Evolutionary conservation across 345 rosid species (phyloP), one percentile per base, ranked within the genome.

Genomic region (Raphanus raphanistrum): DNA sequence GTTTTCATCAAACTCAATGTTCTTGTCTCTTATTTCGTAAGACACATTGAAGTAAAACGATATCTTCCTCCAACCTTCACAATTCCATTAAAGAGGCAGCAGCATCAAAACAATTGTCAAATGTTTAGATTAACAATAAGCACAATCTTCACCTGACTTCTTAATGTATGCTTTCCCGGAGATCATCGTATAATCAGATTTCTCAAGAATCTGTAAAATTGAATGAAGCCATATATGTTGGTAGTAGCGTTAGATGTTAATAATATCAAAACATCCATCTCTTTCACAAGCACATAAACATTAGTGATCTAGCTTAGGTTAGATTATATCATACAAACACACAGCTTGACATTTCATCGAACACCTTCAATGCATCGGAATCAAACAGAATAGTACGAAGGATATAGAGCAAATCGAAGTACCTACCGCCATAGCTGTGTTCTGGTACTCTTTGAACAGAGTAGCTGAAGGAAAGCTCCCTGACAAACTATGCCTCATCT

Each of bases 51-150:
- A 95, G 82, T 90, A 95, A 80, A 87, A 95, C 4, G 98, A 90
- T 63, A 95, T 91, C 76, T 95, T 92, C 88, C 99, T 92, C 98
- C 99, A 95, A 77, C 99, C 99, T 95, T 65, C 16, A 74, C 11
- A 74, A 32, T 55, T 75, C 63, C 38, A 71, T n/a, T n/a, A 65
- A 65, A 57, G 6, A 52, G 38, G 0, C 21, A n/a, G 25, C 25
- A 66, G 59, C 64, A 69, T 62, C 63, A 75, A 76, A 63, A 64
- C 68, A 71, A 72, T 12, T 33, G 3, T 16, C 54, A 58, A 2
- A 38, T 41, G 52, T 21, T 11, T 38, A 71, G 8, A n/a, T 10
- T n/a, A 25, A 70, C 41, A 13, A 67, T 38, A n/a, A 29, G 38
- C 68, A 66, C 58, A 58, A 43, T 25, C 55, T 28, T 68, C 85